Conservation (phyloP, 139 green algal genomes). For the Ettlia oleoabundans region DNA sequence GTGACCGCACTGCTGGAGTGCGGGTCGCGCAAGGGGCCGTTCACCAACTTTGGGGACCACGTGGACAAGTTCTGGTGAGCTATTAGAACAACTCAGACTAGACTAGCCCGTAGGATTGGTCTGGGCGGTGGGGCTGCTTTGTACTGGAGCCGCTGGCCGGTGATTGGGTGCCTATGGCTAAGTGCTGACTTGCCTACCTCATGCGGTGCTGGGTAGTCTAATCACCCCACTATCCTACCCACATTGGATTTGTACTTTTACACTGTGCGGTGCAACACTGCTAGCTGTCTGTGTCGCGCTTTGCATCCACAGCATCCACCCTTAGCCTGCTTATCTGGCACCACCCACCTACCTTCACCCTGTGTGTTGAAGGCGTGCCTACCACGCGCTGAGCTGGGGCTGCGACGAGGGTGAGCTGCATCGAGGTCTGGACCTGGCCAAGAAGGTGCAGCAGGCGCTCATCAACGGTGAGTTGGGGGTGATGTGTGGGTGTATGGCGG, state of each 20-base stretch:
- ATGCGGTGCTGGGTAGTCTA: no score
- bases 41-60: slow-evolving; percentile 21
- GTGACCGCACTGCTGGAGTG: slow-evolving; percentile 65
- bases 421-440: slow-evolving; percentile 62
- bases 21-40: not conserved
- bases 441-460: slow-evolving; percentile 65
- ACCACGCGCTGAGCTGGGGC: slow-evolving; percentile 41
- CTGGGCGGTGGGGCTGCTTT: no score
- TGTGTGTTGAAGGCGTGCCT: slow-evolving; percentile 41
- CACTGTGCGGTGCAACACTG: not conserved
- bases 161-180: no score
- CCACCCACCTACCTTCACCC: not conserved
- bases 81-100: no score
- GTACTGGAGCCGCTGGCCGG: no score
- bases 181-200: no score
- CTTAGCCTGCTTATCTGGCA: no score
- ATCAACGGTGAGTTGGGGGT: slow-evolving; percentile 37
- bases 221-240: no score
- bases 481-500: no score
- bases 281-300: not conserved
- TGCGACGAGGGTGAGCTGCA: slow-evolving; percentile 42
- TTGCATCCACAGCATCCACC: not conserved
- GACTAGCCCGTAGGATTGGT: no score
- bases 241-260: no score
- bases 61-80: slow-evolving; percentile 52